A percentile compares a stretch with the other conserved stretches of the same genome.
These are phyloP conservation scores for Prosopis cineraria DNA, from an alignment of 306 rosid genomes.

Conservation along the genomic window DNA sequence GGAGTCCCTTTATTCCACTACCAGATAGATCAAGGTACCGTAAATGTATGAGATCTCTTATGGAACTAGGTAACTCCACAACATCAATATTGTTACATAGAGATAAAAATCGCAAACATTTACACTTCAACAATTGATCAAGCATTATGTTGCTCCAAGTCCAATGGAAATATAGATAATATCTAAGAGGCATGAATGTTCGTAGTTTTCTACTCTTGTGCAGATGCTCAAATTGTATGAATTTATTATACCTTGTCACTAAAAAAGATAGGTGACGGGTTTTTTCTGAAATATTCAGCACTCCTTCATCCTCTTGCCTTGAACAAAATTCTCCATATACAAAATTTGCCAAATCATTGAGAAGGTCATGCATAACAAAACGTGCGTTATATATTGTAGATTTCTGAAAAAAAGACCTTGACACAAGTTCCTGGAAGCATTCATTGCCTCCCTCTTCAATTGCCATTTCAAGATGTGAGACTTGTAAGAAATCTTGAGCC, in stretches of 20 bases:
- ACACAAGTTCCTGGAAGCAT: neutral
- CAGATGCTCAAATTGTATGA: neutral
- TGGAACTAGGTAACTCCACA: neutral
- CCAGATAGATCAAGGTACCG: slow-evolving; percentile 18
- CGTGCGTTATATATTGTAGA: neutral
- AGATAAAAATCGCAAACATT: neutral
- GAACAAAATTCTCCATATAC: neutral
- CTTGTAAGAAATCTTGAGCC: neutral
- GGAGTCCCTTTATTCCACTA: neutral
- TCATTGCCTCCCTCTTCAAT: neutral
- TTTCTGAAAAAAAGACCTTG: neutral
- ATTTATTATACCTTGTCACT: neutral
- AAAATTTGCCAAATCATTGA: slow-evolving; percentile 25
- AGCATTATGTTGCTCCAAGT: neutral
- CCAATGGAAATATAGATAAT: neutral
- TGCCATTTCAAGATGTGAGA: neutral
- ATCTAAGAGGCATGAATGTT: neutral
- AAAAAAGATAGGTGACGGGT: neutral
- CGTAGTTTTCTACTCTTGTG: neutral
- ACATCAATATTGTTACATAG: neutral
- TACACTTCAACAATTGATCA: neutral
- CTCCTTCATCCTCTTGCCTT: neutral
- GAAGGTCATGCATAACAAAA: slow-evolving; percentile 31
- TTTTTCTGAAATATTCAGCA: neutral
- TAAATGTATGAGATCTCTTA: slow-evolving; percentile 13